Conservation (phyloP, 1,284 basidiomycete genomes). For the Tetrapyrgos nigripes region DNA sequence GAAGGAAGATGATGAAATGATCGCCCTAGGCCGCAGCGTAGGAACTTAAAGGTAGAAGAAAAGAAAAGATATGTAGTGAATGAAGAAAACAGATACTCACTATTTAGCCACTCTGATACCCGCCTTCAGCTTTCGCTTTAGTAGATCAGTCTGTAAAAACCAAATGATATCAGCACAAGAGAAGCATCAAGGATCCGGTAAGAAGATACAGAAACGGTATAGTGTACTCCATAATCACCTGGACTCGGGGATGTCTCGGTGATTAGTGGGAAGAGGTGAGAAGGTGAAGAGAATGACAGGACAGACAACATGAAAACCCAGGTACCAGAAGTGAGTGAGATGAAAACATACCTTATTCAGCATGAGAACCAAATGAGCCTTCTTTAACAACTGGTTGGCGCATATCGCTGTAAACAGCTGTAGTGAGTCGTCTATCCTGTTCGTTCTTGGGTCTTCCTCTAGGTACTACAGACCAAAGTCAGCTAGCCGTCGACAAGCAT, state of each 20-base stretch:
- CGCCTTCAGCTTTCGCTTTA: conserved; percentile 67
- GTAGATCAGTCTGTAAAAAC: conserved; percentile 59
- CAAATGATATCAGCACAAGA: not conserved
- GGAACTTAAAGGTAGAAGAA: conserved; percentile 7
- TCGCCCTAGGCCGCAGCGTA: conserved; percentile 6
- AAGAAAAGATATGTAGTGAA: conserved; percentile 3
- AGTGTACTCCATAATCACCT: not conserved
- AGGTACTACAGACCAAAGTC: conserved; percentile 76
- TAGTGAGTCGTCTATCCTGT: conserved; percentile 80
- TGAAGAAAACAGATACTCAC: conserved; percentile 45
- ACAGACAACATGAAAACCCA: not conserved
- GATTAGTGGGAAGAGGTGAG: not conserved
- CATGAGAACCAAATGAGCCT: conserved; percentile 74
- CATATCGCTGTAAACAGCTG: conserved; percentile 78
- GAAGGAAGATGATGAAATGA: conserved; percentile 7
- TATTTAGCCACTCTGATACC: conserved; percentile 74
- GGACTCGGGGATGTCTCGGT: not conserved
- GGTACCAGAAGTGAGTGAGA: conserved; percentile 13
- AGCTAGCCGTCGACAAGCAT: too few relatives aligned
- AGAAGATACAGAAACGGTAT: not conserved
- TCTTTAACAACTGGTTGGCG: conserved; percentile 73
- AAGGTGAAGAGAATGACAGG: not conserved
- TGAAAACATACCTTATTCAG: conserved; percentile 68
- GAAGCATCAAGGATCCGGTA: not conserved
- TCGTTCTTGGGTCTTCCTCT: conserved; percentile 78